phyloP scores from a whole-genome alignment of 1,284 basidiomycete genomes.

The Papiliotrema terrestris region DNA sequence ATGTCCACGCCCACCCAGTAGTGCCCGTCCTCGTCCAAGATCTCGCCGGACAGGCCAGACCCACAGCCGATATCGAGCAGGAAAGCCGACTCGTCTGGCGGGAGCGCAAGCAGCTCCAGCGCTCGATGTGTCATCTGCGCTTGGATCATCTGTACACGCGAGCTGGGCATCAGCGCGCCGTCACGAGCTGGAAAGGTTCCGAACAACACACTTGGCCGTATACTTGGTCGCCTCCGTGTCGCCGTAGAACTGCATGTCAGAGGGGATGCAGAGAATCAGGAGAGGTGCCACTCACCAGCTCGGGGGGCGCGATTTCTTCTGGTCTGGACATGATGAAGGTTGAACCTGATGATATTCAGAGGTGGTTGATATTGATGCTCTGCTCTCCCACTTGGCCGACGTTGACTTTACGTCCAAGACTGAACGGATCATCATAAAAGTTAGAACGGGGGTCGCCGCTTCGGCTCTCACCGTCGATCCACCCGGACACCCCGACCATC shows the following conservation, averaged over 20 bases:
- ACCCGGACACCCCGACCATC: no score
- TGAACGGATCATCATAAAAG: no score
- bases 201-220: slow-evolving; percentile 73
- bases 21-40: slow-evolving; percentile 90
- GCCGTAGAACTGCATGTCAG: slow-evolving; percentile 77
- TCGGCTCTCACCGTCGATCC: no score
- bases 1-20: slow-evolving; percentile 94
- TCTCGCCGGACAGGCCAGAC: slow-evolving; percentile 95
- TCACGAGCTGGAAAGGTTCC: not conserved
- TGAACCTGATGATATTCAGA: no score
- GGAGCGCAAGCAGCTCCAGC: slow-evolving; percentile 82
- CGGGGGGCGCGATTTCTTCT: slow-evolving; percentile 91
- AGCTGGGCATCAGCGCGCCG: slow-evolving; percentile 53
- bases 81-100: slow-evolving; percentile 68
- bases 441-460: no score
- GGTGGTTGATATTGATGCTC: no score
- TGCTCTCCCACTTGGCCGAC: no score
- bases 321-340: slow-evolving; percentile 75
- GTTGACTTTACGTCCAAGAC: no score
- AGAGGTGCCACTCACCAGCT: slow-evolving; percentile 65
- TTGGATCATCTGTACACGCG: slow-evolving; percentile 95
- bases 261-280: not conserved
- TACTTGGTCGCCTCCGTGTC: slow-evolving; percentile 95
- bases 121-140: slow-evolving; percentile 97
- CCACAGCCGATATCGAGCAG: slow-evolving; percentile 97